phyloP scores from a whole-genome alignment of 352 stramenopile genomes.

The Phytophthora pluvialis region DNA sequence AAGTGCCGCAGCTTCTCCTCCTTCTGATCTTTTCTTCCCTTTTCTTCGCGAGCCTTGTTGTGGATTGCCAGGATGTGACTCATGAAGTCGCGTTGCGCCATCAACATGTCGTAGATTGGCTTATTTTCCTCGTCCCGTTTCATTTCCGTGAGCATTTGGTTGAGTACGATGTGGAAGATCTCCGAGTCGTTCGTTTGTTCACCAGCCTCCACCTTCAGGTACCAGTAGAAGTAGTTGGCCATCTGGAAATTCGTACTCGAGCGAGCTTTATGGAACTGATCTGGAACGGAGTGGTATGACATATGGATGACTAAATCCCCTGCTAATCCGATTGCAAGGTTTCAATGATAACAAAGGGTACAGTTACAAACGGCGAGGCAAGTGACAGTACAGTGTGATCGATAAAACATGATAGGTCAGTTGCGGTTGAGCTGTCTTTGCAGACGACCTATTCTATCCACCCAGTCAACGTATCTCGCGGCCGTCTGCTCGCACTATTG shows the following conservation, averaged over 20 bases:
- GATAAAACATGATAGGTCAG: too few species aligned
- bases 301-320: too few species aligned
- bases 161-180: constrained; percentile 81
- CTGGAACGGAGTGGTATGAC: too few species aligned
- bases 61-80: constrained; percentile 94
- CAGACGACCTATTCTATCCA: too few species aligned
- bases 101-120: constrained; percentile 91
- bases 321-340: too few species aligned
- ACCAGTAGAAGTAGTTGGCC: constrained; percentile 99
- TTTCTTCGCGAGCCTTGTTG: constrained; percentile 91
- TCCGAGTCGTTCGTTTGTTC: constrained; percentile 78
- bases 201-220: constrained; percentile 79
- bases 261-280: constrained; percentile 94
- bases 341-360: too few species aligned
- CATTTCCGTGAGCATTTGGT: constrained; percentile 95
- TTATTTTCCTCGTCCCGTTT: constrained; percentile 91
- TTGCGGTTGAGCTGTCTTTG: too few species aligned
- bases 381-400: too few species aligned
- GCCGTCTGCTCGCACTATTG: too few species aligned
- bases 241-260: constrained; percentile 95
- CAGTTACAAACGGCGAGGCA: too few species aligned
- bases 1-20: constrained; percentile 93
- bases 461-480: too few species aligned
- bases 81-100: constrained; percentile 95
- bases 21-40: constrained; percentile 96